phyloP scores from a whole-genome alignment of 2,329 filamentous ascomycete species.

The Dendryphion nanum region DNA sequence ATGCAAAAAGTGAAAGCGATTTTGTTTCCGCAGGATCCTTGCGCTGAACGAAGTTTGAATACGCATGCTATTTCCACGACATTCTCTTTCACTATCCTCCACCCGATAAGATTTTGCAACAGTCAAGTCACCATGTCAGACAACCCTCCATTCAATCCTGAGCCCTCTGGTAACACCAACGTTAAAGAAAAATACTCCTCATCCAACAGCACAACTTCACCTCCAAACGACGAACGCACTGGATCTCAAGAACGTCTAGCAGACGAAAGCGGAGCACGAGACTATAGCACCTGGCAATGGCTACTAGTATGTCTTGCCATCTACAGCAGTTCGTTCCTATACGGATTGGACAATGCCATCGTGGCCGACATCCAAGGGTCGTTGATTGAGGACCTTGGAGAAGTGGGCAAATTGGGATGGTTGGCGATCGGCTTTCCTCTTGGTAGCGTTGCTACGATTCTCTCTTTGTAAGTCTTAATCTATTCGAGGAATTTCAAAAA shows the following conservation, averaged over 20 bases:
- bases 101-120: neutral
- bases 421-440: conserved; percentile 18
- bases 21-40: too few relatives aligned
- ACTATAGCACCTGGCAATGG: conserved; percentile 6
- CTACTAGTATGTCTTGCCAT: conserved; percentile 6
- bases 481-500: neutral
- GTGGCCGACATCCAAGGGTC: conserved; percentile 20
- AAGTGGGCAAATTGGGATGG: conserved; percentile 21
- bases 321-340: conserved; percentile 18
- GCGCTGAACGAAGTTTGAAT: too few relatives aligned
- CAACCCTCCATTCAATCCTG: neutral
- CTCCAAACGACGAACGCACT: neutral
- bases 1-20: too few relatives aligned
- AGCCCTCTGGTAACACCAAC: neutral
- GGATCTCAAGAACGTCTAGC: neutral
- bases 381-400: conserved; percentile 10
- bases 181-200: neutral
- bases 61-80: too few relatives aligned
- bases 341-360: conserved; percentile 28
- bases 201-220: neutral
- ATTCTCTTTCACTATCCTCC: neutral
- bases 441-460: conserved; percentile 10
- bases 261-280: neutral
- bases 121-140: neutral
- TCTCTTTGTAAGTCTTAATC: conserved; percentile 3